These are phyloP conservation scores for Zelopaecilomyces penicillatus DNA, from an alignment of 2,329 filamentous ascomycete genomes.

Conservation along the genomic window DNA sequence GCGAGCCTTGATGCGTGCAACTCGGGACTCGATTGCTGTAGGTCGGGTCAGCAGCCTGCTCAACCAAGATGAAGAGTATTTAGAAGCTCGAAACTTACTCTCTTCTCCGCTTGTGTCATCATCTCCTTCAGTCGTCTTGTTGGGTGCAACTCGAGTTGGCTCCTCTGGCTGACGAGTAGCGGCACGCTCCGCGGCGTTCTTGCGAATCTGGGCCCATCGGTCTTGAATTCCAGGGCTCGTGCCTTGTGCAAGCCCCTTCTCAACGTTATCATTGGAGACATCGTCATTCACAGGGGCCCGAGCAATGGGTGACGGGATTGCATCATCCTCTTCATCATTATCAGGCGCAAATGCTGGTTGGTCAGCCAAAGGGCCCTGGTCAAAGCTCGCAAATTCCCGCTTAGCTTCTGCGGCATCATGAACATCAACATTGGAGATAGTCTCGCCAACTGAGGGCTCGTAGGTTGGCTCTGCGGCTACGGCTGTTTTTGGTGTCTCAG, in stretches of 20 bases:
- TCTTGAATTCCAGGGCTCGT: conserved; percentile 45
- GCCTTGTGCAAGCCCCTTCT: conserved; percentile 23
- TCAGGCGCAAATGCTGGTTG: conserved; percentile 76
- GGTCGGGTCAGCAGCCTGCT: conserved; percentile 14
- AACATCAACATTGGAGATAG: conserved; percentile 51
- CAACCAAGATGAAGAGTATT: not conserved
- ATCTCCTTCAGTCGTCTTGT: conserved; percentile 54
- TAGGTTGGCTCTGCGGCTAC: conserved; percentile 13
- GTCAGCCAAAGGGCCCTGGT: conserved; percentile 80
- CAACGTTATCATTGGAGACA: conserved; percentile 16
- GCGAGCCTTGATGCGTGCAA: conserved; percentile 93
- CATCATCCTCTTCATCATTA: conserved; percentile 38
- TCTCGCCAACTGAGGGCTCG: conserved; percentile 20
- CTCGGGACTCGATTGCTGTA: conserved; percentile 88
- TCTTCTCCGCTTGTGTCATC: conserved; percentile 94
- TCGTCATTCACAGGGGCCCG: conserved; percentile 16
- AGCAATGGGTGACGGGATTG: conserved; percentile 46
- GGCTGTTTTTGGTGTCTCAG: not conserved
- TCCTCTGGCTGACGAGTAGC: conserved; percentile 58
- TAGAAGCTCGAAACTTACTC: conserved; percentile 53
- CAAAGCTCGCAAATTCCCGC: conserved; percentile 60
- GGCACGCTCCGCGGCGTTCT: conserved; percentile 82
- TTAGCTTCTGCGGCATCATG: conserved; percentile 50
- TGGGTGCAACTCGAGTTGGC: conserved; percentile 48
- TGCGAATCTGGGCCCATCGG: conserved; percentile 91